Evolutionary conservation across 495 filamentous ascomycete genomes (phyloP), one percentile per base, ranked within the genome.

Genomic region (Xylona heveae): DNA sequence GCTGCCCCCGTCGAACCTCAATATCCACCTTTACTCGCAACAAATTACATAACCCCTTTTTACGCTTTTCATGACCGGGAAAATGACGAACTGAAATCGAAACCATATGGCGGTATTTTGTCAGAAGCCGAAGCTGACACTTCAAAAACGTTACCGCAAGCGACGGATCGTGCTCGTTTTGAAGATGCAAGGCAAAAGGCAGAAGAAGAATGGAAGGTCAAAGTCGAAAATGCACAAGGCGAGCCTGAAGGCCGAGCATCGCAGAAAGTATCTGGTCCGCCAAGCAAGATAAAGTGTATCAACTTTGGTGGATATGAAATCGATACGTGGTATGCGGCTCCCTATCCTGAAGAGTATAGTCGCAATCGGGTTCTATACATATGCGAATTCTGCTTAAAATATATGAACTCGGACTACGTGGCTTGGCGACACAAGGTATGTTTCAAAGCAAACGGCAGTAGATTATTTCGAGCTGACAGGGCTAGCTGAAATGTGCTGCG

Each of bases 291-390:
- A 51, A 88, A 95, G 47, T 92, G 84, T 53, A 92, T 97, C 57
- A 84, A 91, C 37, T 95, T 97, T 54, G 88, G 90, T 18, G 79
- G 79, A 24, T 88, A 75, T 54, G 85, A 95, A 47, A 95, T 97
- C 43, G 90, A 97, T 51, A 95, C 84, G 15, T 95, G 88, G 88
- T 94, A 97, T 52, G 83, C 90, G n/a, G 85, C 88, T 17, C 88
- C 88, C 13, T 97, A 97, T 45, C 88, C 88, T 0, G 88, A 94
- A 50, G 88, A 97, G 52, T 97, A 95, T 56, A 94, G 82, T 44
- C 72, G 81, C 41, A 94, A 95, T 46, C 73, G 74, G 21, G 75
- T 92, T 13, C 71, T 97, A 10, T 94, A 91, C 53, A 94, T 97
- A 40, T 97, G 88, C 59, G 90, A 97, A 49, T 97, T 94, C 51